Evolutionary conservation across 2,329 filamentous ascomycete species (phyloP).

Genomic region (Trichophyton verrucosum): DNA sequence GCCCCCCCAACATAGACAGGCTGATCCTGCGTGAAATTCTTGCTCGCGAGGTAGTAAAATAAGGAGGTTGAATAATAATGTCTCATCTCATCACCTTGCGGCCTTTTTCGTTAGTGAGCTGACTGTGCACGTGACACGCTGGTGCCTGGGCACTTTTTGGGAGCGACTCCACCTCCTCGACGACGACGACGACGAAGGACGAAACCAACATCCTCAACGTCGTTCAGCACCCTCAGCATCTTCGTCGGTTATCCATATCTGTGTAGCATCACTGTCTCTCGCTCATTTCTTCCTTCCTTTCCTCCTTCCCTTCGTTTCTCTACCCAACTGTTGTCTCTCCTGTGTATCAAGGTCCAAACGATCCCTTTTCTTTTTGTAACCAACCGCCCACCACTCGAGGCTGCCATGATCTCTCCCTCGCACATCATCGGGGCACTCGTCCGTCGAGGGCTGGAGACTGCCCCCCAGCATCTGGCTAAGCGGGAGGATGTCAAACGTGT

Average conservation of each 20-base stretch:
- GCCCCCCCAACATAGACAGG: not conserved
- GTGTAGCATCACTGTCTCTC: no score
- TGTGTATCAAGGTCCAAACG: not conserved
- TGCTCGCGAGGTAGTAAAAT: no score
- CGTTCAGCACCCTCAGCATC: no score
- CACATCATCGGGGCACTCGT: constrained; percentile 15
- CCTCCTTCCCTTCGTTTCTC: no score
- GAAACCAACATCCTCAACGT: no score
- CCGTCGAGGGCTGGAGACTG: constrained; percentile 27
- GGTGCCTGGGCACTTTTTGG: not conserved
- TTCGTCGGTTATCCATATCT: no score
- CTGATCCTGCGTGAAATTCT: not conserved
- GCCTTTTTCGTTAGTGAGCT: not conserved
- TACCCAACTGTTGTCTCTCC: no score
- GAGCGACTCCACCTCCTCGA: no score
- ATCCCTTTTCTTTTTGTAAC: not conserved
- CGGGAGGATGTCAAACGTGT: constrained; percentile 14
- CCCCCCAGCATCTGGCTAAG: constrained; percentile 10
- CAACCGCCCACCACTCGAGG: not conserved
- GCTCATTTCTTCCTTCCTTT: no score
- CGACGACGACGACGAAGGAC: no score
- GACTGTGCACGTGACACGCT: not conserved
- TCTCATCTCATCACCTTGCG: no score
- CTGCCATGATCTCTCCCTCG: not conserved
- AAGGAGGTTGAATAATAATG: no score